phyloP scores from a whole-genome alignment of 108 stramenopile genomes.

The Cylindrotheca closterium region DNA sequence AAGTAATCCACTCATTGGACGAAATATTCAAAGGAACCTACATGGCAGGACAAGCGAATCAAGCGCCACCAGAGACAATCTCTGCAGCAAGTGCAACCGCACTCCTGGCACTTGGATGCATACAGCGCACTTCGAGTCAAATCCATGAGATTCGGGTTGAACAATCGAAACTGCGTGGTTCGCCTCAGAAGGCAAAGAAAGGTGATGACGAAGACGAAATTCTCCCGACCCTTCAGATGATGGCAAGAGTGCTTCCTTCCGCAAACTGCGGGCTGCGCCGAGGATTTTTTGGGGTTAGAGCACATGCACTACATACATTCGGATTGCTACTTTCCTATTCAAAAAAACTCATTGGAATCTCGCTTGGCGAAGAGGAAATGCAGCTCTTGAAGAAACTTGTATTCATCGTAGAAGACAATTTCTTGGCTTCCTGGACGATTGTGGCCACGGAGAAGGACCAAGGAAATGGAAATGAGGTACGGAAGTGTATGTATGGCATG shows the following conservation, averaged over 20 bases:
- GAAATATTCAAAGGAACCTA: constrained; percentile 69
- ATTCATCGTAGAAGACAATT: constrained; percentile 73
- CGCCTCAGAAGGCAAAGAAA: not conserved
- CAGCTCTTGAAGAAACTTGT: constrained; percentile 74
- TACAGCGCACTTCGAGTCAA: constrained; percentile 60
- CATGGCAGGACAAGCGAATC: constrained; percentile 41
- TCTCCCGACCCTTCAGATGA: constrained; percentile 72
- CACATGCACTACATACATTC: constrained; percentile 76
- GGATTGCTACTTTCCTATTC: constrained; percentile 72
- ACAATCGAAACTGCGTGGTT: constrained; percentile 28
- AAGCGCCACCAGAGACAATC: constrained; percentile 42
- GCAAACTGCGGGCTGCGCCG: constrained; percentile 43
- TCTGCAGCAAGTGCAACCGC: constrained; percentile 68
- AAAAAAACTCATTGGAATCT: constrained; percentile 14
- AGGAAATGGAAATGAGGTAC: constrained; percentile 39
- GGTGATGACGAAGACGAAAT: constrained; percentile 24
- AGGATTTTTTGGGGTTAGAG: constrained; percentile 55
- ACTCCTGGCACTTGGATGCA: constrained; percentile 71
- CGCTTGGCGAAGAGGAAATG: constrained; percentile 26
- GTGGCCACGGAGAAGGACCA: constrained; percentile 58
- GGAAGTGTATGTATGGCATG: not conserved
- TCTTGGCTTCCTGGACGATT: constrained; percentile 68
- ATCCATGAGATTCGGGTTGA: constrained; percentile 18
- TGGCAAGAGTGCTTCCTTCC: constrained; percentile 78
- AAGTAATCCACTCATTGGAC: constrained; percentile 77